Percentiles rank a stretch among this genome's conserved stretches.
These are phyloP conservation scores for Alternaria infectoria DNA, from an alignment of 2,329 filamentous ascomycete species.

Conservation along the genomic window DNA sequence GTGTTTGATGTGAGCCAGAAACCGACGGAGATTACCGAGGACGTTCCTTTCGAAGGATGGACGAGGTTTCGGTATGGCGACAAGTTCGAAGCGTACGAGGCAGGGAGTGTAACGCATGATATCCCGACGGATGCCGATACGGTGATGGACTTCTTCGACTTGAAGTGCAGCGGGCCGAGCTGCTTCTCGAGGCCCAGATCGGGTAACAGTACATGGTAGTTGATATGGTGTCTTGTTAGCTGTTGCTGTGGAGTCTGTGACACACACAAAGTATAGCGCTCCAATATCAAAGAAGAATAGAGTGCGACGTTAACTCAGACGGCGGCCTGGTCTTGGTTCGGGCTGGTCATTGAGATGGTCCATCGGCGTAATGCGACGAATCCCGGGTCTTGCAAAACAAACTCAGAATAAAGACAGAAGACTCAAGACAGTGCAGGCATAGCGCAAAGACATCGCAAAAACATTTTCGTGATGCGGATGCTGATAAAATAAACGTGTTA, in stretches of 20 bases:
- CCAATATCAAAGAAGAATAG: neutral
- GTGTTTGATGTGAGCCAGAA: constrained; percentile 35
- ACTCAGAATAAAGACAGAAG: neutral
- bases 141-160: constrained; percentile 43
- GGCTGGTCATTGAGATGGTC: neutral
- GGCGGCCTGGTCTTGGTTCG: neutral
- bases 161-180: constrained; percentile 28
- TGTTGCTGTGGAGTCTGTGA: neutral
- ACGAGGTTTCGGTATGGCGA: constrained; percentile 36
- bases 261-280: neutral
- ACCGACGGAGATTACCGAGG: constrained; percentile 25
- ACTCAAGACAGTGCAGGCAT: neutral
- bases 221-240: neutral
- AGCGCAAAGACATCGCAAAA: neutral
- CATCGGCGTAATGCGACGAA: neutral
- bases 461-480: neutral
- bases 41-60: constrained; percentile 42
- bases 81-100: constrained; percentile 43
- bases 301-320: neutral
- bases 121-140: constrained; percentile 41
- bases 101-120: constrained; percentile 36
- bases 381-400: neutral
- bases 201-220: neutral
- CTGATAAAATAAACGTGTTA: neutral
- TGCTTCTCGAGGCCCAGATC: constrained; percentile 23